Base-by-base conservation (phyloP, 768 basidiomycete genomes). In the Gloeophyllum trabeum region DNA sequence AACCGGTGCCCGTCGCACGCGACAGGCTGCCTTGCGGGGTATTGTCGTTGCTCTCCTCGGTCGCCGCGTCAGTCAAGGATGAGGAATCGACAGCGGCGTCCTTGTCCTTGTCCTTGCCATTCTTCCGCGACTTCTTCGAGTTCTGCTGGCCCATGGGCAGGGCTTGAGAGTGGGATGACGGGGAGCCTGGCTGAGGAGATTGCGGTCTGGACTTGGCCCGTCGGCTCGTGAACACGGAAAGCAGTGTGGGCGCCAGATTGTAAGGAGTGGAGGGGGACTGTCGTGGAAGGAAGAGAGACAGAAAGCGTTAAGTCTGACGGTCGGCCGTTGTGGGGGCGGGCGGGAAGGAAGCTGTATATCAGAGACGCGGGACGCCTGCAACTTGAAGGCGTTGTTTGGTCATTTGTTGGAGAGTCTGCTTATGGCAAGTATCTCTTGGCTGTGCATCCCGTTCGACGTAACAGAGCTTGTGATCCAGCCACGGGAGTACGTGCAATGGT, bases 191-290 rank as follows among this genome's bases (percentile, higher is more conserved):
- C 59, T 76, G 75, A 26, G 81, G 79, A 43, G 83, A 85, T 56
- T 81, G 78, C 28, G 78, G 68, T 65, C 85, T 70, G 53, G 77
- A 74, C 71, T 74, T 80, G 51, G 78, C 73, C 44, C 83, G 69
- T 61, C 81, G 71, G 47, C 77, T 78, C 47, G 81, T 71, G 48
- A 88, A 73, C 34, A 77, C 81, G 55, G 84, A 81, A 57, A 88
- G 69, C 38, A 88, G 71, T 55, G 83, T 80, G 37, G 83, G 83
- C 65, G 85, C 85, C 85, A 88, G 83, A 59, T 72, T 85, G 67
- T 45, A 53, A 39, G 43, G 32, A 20, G 47, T 43, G 28, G 35
- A 42, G 35, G 24, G 32, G 43, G n/a, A 30, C 16, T 24, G 38
- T n/a, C n/a, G n/a, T n/a, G 16, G 28, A 32, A 32, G 28, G 28